phyloP scores from a whole-genome alignment of 768 basidiomycete genomes.

The Suillus luteus region DNA sequence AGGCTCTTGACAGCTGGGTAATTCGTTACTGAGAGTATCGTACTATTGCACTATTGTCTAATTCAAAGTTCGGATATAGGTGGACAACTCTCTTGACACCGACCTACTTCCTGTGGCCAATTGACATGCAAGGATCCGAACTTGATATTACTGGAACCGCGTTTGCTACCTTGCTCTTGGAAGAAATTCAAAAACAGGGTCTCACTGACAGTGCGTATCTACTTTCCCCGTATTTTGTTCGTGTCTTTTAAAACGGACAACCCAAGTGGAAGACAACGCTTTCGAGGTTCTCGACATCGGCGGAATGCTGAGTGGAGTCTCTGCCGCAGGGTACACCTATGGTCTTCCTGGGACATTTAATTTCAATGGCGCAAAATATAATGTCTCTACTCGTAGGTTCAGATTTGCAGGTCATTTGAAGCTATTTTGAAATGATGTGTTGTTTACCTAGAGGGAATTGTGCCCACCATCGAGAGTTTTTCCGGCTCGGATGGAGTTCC shows the following conservation, averaged over 20 bases:
- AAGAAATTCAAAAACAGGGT: background rate
- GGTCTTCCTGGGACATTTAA: constrained; percentile 14
- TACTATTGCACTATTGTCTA: no score
- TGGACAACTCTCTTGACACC: no score
- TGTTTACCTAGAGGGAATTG: constrained; percentile 6
- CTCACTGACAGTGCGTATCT: background rate
- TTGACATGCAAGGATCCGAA: constrained; percentile 8
- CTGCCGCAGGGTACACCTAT: constrained; percentile 9
- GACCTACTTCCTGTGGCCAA: background rate
- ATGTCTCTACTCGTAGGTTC: constrained; percentile 13
- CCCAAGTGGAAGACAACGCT: constrained; percentile 4
- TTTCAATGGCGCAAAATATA: constrained; percentile 22
- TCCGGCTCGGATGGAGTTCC: background rate
- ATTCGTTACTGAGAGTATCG: no score
- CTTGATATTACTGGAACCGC: constrained; percentile 10
- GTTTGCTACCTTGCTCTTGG: constrained; percentile 6
- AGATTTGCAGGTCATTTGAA: background rate
- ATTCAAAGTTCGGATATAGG: no score
- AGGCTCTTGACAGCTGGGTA: no score
- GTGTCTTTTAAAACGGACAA: background rate
- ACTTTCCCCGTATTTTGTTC: no score
- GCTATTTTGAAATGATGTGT: background rate
- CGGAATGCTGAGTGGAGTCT: constrained; percentile 14
- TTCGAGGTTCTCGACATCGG: constrained; percentile 13
- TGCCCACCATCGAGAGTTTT: constrained; percentile 1